Base-by-base conservation (phyloP, 164 flowering plant species). In the Vitis cinerea region DNA sequence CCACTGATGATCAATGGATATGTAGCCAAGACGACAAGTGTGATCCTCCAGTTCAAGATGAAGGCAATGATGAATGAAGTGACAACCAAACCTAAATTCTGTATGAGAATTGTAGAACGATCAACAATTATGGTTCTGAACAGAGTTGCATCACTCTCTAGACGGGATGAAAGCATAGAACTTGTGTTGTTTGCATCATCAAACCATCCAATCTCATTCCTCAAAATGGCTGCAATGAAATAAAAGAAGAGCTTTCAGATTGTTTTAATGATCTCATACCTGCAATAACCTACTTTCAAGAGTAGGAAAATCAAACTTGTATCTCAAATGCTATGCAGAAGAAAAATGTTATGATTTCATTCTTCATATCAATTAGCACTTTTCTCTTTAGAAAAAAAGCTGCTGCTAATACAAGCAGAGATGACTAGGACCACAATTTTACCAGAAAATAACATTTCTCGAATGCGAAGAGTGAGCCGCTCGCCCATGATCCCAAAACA, bases 121-220 rank as follows among this genome's bases (percentile, higher is more conserved):
- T 95, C 99, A 15, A 90, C 99, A 8, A 91, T 94, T 23, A 93
- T 85, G 4, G 88, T 84, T 77, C 82, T 72, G 53, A 95, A 70
- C 70, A 95, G 75, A 67, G 93, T 88, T 57, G 95, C 97, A 71
- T 95, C 99, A 57, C 84, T 85, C 66, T 89, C 97, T 58, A 95
- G 77, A 23, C 96, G 91, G 1, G 99, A 90, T 1, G 99, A 77
- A 12, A 95, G 84, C 89, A 86, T 87, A 2, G 91, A 71, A 79
- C 98, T 95, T 68, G 85, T 80, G 75, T 90, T 88, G 81, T 74
- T 74, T 23, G 76, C 63, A 11, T 90, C 87, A 68, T 95, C 99
- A 77, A 95, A 95, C 89, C 92, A 95, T 59, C 90, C 98, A 29
- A 95, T 93, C 77, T 95, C 99, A 73, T 93, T 95, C 79, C 86